Evolutionary conservation across 2,329 filamentous ascomycete genomes (phyloP).

Genomic region (Alternaria sp.): DNA sequence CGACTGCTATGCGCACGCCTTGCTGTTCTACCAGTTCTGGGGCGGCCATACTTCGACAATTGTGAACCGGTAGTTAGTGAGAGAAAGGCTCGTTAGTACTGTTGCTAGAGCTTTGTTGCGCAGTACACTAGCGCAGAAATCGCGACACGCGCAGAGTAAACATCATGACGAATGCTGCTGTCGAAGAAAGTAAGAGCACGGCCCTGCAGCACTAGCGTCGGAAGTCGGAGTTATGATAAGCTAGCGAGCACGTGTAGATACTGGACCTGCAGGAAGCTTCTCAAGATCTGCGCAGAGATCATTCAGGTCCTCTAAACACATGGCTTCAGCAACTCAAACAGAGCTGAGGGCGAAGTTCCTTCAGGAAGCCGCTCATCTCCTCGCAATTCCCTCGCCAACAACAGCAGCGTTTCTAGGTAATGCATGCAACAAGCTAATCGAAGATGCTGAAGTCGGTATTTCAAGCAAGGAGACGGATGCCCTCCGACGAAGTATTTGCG

Average conservation of each 20-base stretch:
- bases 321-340: slow-evolving; percentile 25
- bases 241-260: slow-evolving; percentile 11
- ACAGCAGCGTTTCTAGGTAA: slow-evolving; percentile 41
- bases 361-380: slow-evolving; percentile 40
- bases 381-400: slow-evolving; percentile 41
- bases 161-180: neutral
- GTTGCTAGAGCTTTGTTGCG: neutral
- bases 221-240: slow-evolving; percentile 25
- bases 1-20: slow-evolving; percentile 74
- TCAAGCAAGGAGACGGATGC: slow-evolving; percentile 38
- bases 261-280: slow-evolving; percentile 15
- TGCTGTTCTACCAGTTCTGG: slow-evolving; percentile 29
- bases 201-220: slow-evolving; percentile 32
- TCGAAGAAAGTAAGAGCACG: slow-evolving; percentile 15
- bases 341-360: slow-evolving; percentile 40
- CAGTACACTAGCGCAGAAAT: slow-evolving; percentile 3
- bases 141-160: neutral
- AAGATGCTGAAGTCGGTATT: slow-evolving; percentile 34
- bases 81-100: neutral
- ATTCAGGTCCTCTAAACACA: slow-evolving; percentile 14
- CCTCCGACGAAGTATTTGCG: slow-evolving; percentile 41
- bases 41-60: slow-evolving; percentile 28
- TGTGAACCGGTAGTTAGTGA: neutral
- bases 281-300: slow-evolving; percentile 8
- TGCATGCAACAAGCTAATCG: slow-evolving; percentile 34